Conservation (phyloP, 257 asterid species). For the Solanum tacnaense region DNA sequence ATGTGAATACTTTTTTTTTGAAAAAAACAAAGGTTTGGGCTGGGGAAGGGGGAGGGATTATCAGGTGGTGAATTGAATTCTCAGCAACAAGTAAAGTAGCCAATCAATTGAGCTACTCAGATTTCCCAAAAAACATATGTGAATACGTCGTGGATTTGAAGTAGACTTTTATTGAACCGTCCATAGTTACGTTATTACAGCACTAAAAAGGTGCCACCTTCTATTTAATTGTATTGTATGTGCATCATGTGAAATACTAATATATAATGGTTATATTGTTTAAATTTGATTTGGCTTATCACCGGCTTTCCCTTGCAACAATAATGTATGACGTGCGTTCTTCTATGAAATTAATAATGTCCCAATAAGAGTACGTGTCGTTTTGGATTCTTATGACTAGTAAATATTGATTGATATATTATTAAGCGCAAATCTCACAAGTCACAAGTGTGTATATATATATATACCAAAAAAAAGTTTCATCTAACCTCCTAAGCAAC, state of each 20-base stretch:
- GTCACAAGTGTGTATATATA: not conserved
- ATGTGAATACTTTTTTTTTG: not conserved
- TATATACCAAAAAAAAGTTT: too few relatives aligned
- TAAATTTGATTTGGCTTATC: not conserved
- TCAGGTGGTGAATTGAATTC: not conserved
- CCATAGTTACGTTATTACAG: not conserved
- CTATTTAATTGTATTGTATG: not conserved
- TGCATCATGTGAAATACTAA: not conserved
- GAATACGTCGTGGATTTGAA: not conserved
- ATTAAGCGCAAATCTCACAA: not conserved
- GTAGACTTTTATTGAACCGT: not conserved
- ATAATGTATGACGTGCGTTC: not conserved
- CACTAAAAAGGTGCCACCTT: not conserved
- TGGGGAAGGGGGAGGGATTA: not conserved
- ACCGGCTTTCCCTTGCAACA: not conserved
- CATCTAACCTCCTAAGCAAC: not conserved
- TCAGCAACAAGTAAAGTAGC: fast-evolving
- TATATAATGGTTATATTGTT: not conserved
- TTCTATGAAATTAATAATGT: not conserved
- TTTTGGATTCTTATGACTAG: not conserved
- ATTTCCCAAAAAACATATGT: not conserved
- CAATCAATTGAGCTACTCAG: not conserved
- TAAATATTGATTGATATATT: not conserved
- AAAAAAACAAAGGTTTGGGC: not conserved
- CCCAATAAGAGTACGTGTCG: not conserved